Evolutionary conservation across 2,329 filamentous ascomycete species (phyloP), one percentile per base, ranked within the genome.

Genomic region (Rhytidhysteron rufulum): DNA sequence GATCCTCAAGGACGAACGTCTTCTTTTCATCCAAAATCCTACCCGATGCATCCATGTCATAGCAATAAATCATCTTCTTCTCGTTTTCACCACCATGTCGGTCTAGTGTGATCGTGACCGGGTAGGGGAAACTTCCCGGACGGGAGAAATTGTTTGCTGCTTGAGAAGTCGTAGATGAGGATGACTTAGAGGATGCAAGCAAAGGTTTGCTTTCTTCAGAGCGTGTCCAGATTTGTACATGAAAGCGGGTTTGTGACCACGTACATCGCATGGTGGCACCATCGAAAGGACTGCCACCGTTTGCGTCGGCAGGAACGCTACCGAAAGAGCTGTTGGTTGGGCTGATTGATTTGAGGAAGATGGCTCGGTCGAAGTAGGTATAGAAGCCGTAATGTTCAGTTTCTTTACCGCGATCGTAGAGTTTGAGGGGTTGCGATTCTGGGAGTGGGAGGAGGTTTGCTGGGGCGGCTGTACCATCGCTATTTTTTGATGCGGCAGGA

Each of bases 321-420:
- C 67, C 66, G 8, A 55, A 58, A 25, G 60, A 62, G 18, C 50
- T 56, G 24, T 71, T 71, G 19, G 55, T 55, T n/a, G 57, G 56
- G 47, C 76, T 74, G 42, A 79, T 68, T 13, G 80, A 82, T 51
- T 82, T 80, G 46, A 95, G 73, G 70, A 91, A 95, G 48, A 95
- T 87, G 7, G 84, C 85, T 49, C 89, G 87, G 66, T 89, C 83
- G 65, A 86, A 97, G 71, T 95, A 94, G 1, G 79, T 86, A 69
- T 95, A 96, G 68, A 96, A 96, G 2, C 88, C 88, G 64, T 94
- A 96, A 66, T 95, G 88, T 63, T 97, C 91, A 0, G 83, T 84
- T 2, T 77, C 70, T 20, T 86, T 72, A 15, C 86, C 89, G 16
- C 89, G 85, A 62, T 97, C 88, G 63, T 83, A 97, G 1, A 97